These are phyloP conservation scores for Aphanoascus verrucosus DNA, from an alignment of 2,329 filamentous ascomycete species.

Conservation along the genomic window DNA sequence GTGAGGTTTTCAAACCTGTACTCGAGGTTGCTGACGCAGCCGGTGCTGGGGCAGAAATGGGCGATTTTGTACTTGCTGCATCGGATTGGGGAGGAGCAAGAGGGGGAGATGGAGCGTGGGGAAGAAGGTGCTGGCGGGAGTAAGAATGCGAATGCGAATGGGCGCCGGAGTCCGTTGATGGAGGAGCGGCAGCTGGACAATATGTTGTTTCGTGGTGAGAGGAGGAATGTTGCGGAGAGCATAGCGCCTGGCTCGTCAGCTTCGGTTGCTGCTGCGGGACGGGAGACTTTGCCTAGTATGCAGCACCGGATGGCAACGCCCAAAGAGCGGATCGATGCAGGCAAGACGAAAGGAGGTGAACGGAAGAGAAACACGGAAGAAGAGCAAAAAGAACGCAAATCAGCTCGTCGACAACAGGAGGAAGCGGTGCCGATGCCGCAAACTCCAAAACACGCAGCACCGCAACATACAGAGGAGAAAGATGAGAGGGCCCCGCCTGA, in stretches of 20 bases:
- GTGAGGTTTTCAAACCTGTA: slow-evolving; percentile 84
- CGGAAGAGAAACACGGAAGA: slow-evolving; percentile 16
- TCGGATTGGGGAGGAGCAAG: slow-evolving; percentile 57
- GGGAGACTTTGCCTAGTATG: slow-evolving; percentile 19
- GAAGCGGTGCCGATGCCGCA: slow-evolving; percentile 7
- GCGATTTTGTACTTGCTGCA: slow-evolving; percentile 87
- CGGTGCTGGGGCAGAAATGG: slow-evolving; percentile 92
- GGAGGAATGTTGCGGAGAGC: slow-evolving; percentile 19
- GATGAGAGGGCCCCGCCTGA: slow-evolving; percentile 24
- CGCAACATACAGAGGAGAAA: slow-evolving; percentile 5
- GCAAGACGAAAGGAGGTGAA: slow-evolving; percentile 15
- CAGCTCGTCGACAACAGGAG: slow-evolving; percentile 7
- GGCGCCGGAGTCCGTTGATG: slow-evolving; percentile 29
- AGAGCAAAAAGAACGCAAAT: slow-evolving; percentile 17
- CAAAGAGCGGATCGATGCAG: slow-evolving; percentile 1
- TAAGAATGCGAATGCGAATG: slow-evolving; percentile 2
- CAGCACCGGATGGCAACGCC: slow-evolving; percentile 1
- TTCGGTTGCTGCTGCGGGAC: slow-evolving; percentile 27
- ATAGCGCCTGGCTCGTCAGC: slow-evolving; percentile 33
- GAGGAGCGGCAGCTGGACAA: slow-evolving; percentile 31
- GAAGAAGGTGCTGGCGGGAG: slow-evolving; percentile 16
- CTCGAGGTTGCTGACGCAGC: slow-evolving; percentile 75
- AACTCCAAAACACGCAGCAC: slow-evolving; percentile 17
- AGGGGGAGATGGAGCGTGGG: slow-evolving; percentile 42
- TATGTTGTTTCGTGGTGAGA: slow-evolving; percentile 24